These are phyloP conservation scores for Dalbergia oliveri DNA, from an alignment of 306 rosid genomes.

Conservation along the genomic window DNA sequence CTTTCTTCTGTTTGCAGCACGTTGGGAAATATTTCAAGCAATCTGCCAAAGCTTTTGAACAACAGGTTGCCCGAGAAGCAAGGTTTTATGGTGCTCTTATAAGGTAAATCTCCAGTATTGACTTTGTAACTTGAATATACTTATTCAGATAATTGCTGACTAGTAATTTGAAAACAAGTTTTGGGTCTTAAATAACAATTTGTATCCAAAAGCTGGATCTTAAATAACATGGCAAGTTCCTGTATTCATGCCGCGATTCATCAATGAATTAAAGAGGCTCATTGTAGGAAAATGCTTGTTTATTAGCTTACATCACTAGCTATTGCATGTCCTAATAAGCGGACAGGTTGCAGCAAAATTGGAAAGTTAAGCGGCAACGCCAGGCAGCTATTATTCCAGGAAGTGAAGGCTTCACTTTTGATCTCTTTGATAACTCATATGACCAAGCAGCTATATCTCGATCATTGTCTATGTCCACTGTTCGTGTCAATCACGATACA, in stretches of 20 bases:
- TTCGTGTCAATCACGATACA: constrained; percentile 80
- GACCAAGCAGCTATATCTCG: constrained; percentile 72
- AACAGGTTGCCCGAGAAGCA: constrained; percentile 91
- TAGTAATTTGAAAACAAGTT: constrained; percentile 27
- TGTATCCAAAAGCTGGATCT: constrained; percentile 30
- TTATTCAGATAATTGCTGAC: constrained; percentile 4
- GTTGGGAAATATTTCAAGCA: constrained; percentile 96
- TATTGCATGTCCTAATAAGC: constrained; percentile 52
- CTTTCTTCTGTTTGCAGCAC: constrained; percentile 60
- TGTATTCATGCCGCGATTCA: constrained; percentile 5
- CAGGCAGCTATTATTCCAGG: constrained; percentile 79
- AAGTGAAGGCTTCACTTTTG: constrained; percentile 94
- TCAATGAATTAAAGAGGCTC: constrained; percentile 32
- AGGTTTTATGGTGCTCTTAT: constrained; percentile 95
- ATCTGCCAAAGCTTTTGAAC: constrained; percentile 91
- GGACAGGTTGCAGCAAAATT: constrained; percentile 93
- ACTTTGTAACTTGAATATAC: not conserved
- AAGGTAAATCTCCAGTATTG: constrained; percentile 60
- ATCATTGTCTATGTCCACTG: constrained; percentile 69
- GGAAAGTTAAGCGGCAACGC: constrained; percentile 97
- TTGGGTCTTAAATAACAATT: constrained; percentile 21
- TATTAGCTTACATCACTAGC: constrained; percentile 33
- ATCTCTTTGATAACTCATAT: constrained; percentile 84
- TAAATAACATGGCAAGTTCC: not conserved
- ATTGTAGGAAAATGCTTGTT: constrained; percentile 30